Base-by-base conservation (phyloP, 1,139 yeast genomes). In the Scheffersomyces segobiensis region DNA sequence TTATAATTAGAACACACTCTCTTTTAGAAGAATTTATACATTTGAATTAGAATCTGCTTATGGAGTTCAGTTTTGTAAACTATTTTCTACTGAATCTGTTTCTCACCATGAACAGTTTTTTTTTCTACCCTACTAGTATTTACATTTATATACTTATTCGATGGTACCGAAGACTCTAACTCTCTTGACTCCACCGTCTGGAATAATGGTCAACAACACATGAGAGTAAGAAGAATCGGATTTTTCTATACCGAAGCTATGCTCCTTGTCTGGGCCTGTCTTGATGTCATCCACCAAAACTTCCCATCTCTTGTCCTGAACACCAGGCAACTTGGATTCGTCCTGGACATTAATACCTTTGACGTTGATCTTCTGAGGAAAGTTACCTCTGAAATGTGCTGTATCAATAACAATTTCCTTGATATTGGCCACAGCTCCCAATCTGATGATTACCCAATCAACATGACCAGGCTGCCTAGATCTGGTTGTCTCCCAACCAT, bases 401-500 rank as follows among this genome's bases (percentile, higher is more conserved):
- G 98, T 95, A 72, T 95, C 98, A 47, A 93, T 84, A 2, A 89
- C 82, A 52, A 93, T 76, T 60, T 85, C 80, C 47, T 81, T 76
- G 59, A 91, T 78, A 10, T 80, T 79, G 7, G 89, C 77, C 26
- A 79, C 75, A 39, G 88, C 85, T 21, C 97, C 98, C 58, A 93
- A 82, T 67, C 88, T 85, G 58, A 93, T 83, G 55, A 91, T 82
- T 2, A 86, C 97, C 97, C 98, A 93, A 78, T 93, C 98, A 49
- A 84, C 86, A 72, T 93, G 98, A 50, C 91, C 93, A 3, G 87
- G 84, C 20, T 78, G 82, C 72, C 98, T 84, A 0, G 97, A 91
- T 71, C 98, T 85, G 65, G 86, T 86, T n/a, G 98, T 93, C 73
- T 93, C 98, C 98, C 98, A 93, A 18, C 99, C 99, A 69, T 95